These are phyloP conservation scores for Suhomyces kunorum DNA, from an alignment of 1,139 yeast species.

Conservation along the genomic window DNA sequence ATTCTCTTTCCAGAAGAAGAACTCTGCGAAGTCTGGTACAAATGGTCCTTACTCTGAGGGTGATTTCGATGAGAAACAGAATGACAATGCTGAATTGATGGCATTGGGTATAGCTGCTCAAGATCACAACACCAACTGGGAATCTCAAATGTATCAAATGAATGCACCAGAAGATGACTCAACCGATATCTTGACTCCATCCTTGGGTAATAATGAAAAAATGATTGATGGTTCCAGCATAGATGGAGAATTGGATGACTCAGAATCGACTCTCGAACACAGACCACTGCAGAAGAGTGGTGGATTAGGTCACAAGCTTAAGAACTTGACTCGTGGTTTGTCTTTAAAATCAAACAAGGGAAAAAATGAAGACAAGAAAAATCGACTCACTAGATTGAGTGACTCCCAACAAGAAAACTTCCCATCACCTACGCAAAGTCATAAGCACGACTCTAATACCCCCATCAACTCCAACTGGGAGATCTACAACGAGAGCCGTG, in stretches of 20 bases:
- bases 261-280: slow-evolving; percentile 6
- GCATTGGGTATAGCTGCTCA: slow-evolving; percentile 72
- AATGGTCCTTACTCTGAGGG: slow-evolving; percentile 5
- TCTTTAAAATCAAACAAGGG: slow-evolving; percentile 24
- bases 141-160: slow-evolving; percentile 57
- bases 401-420: slow-evolving; percentile 30
- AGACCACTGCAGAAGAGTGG: slow-evolving; percentile 10
- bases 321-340: slow-evolving; percentile 24
- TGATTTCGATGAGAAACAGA: slow-evolving; percentile 10
- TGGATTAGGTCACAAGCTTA: slow-evolving; percentile 20
- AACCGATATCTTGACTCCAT: slow-evolving; percentile 30
- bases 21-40: slow-evolving; percentile 31
- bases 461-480: slow-evolving; percentile 20
- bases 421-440: slow-evolving; percentile 17
- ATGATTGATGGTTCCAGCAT: slow-evolving; percentile 12
- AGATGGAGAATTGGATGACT: slow-evolving; percentile 9
- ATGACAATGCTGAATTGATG: slow-evolving; percentile 57
- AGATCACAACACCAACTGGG: slow-evolving; percentile 73
- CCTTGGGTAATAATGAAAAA: slow-evolving; percentile 22
- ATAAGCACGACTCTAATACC: slow-evolving; percentile 18
- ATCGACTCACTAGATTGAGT: slow-evolving; percentile 34
- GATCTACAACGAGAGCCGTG: slow-evolving; percentile 6
- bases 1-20: slow-evolving; percentile 71
- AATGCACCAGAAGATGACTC: slow-evolving; percentile 32
- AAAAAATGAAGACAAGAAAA: slow-evolving; percentile 10